Percentiles rank a stretch among this genome's conserved stretches.
Evolutionary conservation across 1,284 basidiomycete species (phyloP).

Genomic region (Marasmius tenuissimus): DNA sequence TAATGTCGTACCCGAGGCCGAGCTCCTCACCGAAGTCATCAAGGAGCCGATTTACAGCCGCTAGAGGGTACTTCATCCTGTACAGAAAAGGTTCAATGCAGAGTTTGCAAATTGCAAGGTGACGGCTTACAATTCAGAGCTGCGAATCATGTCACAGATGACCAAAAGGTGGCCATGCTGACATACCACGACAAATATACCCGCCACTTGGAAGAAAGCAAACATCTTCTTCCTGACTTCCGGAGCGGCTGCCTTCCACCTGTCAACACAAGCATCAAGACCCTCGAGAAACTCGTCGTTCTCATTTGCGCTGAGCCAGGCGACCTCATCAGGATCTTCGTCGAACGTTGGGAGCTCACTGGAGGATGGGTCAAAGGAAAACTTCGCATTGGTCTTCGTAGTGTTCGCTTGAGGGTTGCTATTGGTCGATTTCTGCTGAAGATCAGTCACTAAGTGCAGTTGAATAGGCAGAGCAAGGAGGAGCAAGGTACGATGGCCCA

Average conservation of each 20-base stretch:
- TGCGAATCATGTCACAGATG: conserved; percentile 34
- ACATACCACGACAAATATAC: conserved; percentile 32
- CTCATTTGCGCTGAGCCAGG: neutral
- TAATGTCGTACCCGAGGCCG: conserved; percentile 34
- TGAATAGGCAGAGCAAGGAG: too few species aligned
- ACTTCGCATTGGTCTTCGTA: too few species aligned
- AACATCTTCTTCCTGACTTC: conserved; percentile 30
- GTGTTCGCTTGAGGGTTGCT: too few species aligned
- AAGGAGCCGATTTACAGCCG: conserved; percentile 23
- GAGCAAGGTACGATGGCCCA: too few species aligned
- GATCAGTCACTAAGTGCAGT: too few species aligned
- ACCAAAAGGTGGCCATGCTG: conserved; percentile 31
- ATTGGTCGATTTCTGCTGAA: too few species aligned
- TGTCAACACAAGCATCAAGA: conserved; percentile 15
- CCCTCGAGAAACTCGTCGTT: conserved; percentile 2
- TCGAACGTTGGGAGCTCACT: neutral
- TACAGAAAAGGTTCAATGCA: too few species aligned
- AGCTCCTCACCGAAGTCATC: conserved; percentile 21
- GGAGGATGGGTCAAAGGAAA: too few species aligned
- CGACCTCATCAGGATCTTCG: too few species aligned
- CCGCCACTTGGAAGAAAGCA: conserved; percentile 29
- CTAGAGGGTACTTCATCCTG: conserved; percentile 36
- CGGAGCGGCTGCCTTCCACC: conserved; percentile 23
- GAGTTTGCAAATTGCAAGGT: neutral
- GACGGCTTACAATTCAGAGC: conserved; percentile 33